Percentiles rank a stretch among this genome's conserved stretches.
Conservation (phyloP, 257 asterid genomes). For the Solanum sparsipilum region DNA sequence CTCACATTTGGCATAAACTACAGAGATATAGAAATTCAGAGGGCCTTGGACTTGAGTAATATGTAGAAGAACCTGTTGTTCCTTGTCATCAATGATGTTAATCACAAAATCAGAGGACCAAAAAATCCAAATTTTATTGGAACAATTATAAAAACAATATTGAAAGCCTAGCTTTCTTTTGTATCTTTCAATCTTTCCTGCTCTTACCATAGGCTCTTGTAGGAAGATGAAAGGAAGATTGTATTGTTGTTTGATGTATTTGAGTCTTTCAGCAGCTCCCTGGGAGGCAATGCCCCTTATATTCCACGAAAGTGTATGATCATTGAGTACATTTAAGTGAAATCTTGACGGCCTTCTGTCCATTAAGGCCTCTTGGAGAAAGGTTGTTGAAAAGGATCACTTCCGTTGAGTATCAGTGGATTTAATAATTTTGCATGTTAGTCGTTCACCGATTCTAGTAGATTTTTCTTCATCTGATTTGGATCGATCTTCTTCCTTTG, state of each 20-base stretch:
- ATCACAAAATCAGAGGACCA: too few relatives aligned
- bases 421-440: not conserved
- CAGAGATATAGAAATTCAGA: too few relatives aligned
- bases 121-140: too few relatives aligned
- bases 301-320: not conserved
- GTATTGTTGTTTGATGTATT: not conserved
- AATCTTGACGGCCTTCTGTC: not conserved
- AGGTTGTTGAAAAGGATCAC: not conserved
- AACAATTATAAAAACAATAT: too few relatives aligned
- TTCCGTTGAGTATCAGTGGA: not conserved
- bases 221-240: too few relatives aligned
- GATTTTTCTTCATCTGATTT: not conserved
- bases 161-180: too few relatives aligned
- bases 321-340: not conserved
- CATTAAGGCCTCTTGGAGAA: not conserved
- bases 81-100: too few relatives aligned
- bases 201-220: too few relatives aligned
- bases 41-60: too few relatives aligned
- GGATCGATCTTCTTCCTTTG: not conserved
- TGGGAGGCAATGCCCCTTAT: not conserved
- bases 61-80: too few relatives aligned
- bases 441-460: too few relatives aligned
- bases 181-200: too few relatives aligned
- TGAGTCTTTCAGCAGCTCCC: not conserved
- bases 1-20: not conserved